Evolutionary conservation across 192 early-diverging fungal genomes (phyloP).

Genomic region (Coemansia sp.): DNA sequence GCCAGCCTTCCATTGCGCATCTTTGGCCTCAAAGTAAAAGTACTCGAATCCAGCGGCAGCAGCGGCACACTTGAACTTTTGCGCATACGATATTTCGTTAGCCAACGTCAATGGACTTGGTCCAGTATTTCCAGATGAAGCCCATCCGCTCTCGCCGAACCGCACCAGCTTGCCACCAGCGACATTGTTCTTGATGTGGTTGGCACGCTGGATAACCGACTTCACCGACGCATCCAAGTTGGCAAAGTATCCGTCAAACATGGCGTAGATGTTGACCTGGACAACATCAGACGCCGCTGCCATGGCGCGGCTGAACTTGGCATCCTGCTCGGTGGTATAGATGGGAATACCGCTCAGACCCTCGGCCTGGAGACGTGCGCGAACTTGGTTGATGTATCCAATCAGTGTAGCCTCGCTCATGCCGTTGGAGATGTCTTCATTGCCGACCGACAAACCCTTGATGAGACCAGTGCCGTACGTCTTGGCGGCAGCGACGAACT

Average conservation of each 20-base stretch:
- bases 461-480: conserved; percentile 28
- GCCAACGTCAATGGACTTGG: conserved; percentile 36
- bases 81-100: conserved; percentile 33
- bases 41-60: conserved; percentile 27
- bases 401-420: conserved; percentile 44
- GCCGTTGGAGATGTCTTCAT: conserved; percentile 48
- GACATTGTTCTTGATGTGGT: conserved; percentile 27
- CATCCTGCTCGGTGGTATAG: conserved; percentile 50
- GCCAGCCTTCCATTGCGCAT: conserved; percentile 47
- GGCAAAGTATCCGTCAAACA: conserved; percentile 40
- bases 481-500: conserved; percentile 45
- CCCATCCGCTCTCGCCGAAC: conserved; percentile 51
- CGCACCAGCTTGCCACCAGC: conserved; percentile 42
- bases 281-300: conserved; percentile 41
- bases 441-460: conserved; percentile 52
- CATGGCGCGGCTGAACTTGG: conserved; percentile 30
- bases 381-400: conserved; percentile 47
- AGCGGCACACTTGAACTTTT: conserved; percentile 46
- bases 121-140: conserved; percentile 41
- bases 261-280: conserved; percentile 52
- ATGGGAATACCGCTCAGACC: conserved; percentile 48
- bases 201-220: conserved; percentile 44
- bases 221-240: conserved; percentile 34
- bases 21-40: conserved; percentile 58
- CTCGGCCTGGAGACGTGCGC: conserved; percentile 40